Conservation (phyloP, 805 yeast species). For the Torulaspora microellipsoides region DNA sequence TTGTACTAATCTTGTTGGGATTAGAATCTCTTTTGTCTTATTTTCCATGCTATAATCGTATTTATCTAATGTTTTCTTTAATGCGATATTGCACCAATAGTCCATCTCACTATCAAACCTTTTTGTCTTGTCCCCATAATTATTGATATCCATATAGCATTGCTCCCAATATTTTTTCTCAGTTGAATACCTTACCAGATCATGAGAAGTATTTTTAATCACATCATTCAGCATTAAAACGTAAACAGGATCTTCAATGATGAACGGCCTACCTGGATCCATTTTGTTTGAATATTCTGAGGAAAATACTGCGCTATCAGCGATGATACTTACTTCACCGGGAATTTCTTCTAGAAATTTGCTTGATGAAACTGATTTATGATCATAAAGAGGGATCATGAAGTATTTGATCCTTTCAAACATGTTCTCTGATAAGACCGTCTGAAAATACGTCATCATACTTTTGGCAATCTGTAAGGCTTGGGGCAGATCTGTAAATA, state of each 20-base stretch:
- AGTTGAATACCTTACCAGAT: slow-evolving; percentile 19
- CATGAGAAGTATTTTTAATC: slow-evolving; percentile 25
- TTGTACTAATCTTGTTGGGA: slow-evolving; percentile 29
- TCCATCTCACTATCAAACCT: slow-evolving; percentile 20
- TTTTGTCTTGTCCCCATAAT: slow-evolving; percentile 5
- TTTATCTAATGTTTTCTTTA: slow-evolving; percentile 7
- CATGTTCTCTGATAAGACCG: slow-evolving; percentile 16
- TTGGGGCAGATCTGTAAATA: slow-evolving; percentile 28
- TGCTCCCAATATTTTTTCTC: slow-evolving; percentile 23
- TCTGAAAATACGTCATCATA: slow-evolving; percentile 21
- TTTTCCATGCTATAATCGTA: neutral
- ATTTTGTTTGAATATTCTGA: slow-evolving; percentile 5
- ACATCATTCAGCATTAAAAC: slow-evolving; percentile 30
- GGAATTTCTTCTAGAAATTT: slow-evolving; percentile 15
- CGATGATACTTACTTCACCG: slow-evolving; percentile 16
- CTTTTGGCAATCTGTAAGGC: slow-evolving; percentile 17
- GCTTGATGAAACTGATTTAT: slow-evolving; percentile 2
- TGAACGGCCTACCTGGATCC: slow-evolving; percentile 5
- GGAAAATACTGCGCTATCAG: slow-evolving; percentile 17
- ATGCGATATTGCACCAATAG: slow-evolving; percentile 24
- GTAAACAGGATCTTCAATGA: slow-evolving; percentile 30
- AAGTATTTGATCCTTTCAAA: slow-evolving; percentile 25
- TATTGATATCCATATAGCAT: slow-evolving; percentile 18
- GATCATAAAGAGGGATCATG: slow-evolving; percentile 29
- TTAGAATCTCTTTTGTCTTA: slow-evolving; percentile 9